A percentile compares a stretch with the other conserved stretches of the same genome.
phyloP scores from a whole-genome alignment of 768 basidiomycete genomes.

The Amanita exitialis region DNA sequence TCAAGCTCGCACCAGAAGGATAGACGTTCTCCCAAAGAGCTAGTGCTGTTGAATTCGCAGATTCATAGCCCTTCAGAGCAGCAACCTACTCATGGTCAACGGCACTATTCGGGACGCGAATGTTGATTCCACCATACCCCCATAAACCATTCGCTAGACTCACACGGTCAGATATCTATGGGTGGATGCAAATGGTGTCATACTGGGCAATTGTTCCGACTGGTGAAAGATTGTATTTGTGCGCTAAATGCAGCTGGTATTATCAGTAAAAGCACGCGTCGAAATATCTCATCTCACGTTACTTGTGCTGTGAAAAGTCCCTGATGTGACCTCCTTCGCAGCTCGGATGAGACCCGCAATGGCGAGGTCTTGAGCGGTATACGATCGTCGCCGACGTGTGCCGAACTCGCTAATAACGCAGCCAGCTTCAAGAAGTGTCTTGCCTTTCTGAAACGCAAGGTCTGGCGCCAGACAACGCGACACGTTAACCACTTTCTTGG shows the following conservation, averaged over 20 bases:
- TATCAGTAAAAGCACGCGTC: slow-evolving; percentile 1
- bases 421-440: slow-evolving; percentile 46
- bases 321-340: slow-evolving; percentile 35
- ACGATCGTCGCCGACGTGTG: slow-evolving; percentile 72
- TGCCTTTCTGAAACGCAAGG: slow-evolving; percentile 63
- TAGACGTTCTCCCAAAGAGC: slow-evolving; percentile 83
- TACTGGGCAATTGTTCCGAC: slow-evolving; percentile 86
- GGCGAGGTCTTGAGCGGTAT: slow-evolving; percentile 67
- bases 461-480: too few species aligned
- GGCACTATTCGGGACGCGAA: background rate
- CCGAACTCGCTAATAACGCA: slow-evolving; percentile 83
- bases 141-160: slow-evolving; percentile 81
- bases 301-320: slow-evolving; percentile 73
- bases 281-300: slow-evolving; percentile 49
- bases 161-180: slow-evolving; percentile 2
- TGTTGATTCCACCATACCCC: slow-evolving; percentile 37
- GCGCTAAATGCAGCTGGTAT: slow-evolving; percentile 73
- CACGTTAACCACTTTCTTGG: background rate
- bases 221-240: slow-evolving; percentile 51
- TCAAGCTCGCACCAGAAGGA: slow-evolving; percentile 34
- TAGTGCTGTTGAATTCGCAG: slow-evolving; percentile 64
- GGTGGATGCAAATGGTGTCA: slow-evolving; percentile 19
- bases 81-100: slow-evolving; percentile 46
- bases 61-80: slow-evolving; percentile 74
- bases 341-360: slow-evolving; percentile 62